Evolutionary conservation across 2,329 filamentous ascomycete genomes (phyloP).

Genomic region (Neofusicoccum sp.): DNA sequence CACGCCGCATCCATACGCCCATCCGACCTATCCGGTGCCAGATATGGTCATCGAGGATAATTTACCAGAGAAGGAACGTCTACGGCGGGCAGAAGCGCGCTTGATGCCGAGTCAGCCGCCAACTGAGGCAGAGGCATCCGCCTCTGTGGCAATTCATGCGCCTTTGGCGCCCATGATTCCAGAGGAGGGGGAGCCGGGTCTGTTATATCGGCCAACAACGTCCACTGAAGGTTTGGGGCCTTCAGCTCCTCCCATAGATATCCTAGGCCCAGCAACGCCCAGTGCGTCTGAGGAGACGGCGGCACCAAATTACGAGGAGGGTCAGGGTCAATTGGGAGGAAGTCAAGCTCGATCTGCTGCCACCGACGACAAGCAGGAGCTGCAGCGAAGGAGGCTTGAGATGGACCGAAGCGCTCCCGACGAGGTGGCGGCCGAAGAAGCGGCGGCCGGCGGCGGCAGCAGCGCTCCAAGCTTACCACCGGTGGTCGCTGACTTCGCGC

Average conservation of each 20-base stretch:
- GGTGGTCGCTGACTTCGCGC: neutral
- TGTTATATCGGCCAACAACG: neutral
- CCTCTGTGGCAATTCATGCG: constrained; percentile 32
- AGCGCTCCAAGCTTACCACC: neutral
- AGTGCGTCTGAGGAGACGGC: neutral
- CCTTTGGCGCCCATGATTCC: constrained; percentile 34
- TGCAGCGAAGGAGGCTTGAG: constrained; percentile 53
- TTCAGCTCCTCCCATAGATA: neutral
- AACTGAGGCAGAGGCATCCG: constrained; percentile 42
- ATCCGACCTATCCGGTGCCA: constrained; percentile 10
- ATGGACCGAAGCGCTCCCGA: constrained; percentile 42
- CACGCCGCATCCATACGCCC: constrained; percentile 16
- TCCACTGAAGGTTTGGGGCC: neutral
- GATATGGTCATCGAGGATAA: constrained; percentile 48
- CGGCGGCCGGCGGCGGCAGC: neutral
- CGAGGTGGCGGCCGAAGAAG: neutral
- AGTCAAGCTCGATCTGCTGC: constrained; percentile 22
- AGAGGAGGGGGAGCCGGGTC: neutral
- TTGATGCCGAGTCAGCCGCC: constrained; percentile 79
- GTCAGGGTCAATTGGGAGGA: neutral
- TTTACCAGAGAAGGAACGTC: constrained; percentile 77
- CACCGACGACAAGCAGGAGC: constrained; percentile 75
- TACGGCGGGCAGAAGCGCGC: constrained; percentile 73
- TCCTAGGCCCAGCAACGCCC: neutral
- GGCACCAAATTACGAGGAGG: constrained; percentile 3